These are phyloP conservation scores for Leucosporidium scottii DNA, from an alignment of 768 basidiomycete species.

Conservation along the genomic window DNA sequence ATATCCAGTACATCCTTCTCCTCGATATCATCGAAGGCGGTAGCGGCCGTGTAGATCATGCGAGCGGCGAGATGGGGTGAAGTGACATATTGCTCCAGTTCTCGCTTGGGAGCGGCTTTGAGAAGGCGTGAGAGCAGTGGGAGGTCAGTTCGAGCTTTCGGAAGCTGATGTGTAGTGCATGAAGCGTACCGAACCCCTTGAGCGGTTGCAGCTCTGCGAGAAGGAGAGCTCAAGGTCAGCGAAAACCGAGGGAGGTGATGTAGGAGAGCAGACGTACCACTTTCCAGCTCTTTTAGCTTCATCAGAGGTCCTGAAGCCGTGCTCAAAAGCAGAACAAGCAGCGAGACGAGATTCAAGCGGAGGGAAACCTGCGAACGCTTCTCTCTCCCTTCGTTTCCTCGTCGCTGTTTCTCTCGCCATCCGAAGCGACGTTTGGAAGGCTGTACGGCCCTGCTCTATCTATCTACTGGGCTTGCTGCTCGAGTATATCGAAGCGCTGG, in stretches of 20 bases:
- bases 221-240: background rate
- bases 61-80: constrained; percentile 33
- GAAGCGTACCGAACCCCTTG: constrained; percentile 28
- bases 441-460: too few relatives aligned
- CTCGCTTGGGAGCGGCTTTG: constrained; percentile 18
- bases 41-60: constrained; percentile 36
- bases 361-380: too few relatives aligned
- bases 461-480: too few relatives aligned
- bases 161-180: background rate
- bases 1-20: constrained; percentile 35
- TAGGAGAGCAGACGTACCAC: background rate
- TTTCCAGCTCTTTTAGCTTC: constrained; percentile 37
- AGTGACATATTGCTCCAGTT: constrained; percentile 35
- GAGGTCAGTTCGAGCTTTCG: background rate
- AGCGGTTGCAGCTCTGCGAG: constrained; percentile 32
- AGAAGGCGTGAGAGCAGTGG: background rate
- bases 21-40: constrained; percentile 35
- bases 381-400: too few relatives aligned
- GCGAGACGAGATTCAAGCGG: too few relatives aligned
- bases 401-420: too few relatives aligned
- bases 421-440: too few relatives aligned
- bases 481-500: too few relatives aligned
- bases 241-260: background rate
- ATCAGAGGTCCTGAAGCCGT: constrained; percentile 1
- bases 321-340: background rate